These are phyloP conservation scores for Alternaria metachromatica DNA, from an alignment of 2,329 filamentous ascomycete species.

Conservation along the genomic window DNA sequence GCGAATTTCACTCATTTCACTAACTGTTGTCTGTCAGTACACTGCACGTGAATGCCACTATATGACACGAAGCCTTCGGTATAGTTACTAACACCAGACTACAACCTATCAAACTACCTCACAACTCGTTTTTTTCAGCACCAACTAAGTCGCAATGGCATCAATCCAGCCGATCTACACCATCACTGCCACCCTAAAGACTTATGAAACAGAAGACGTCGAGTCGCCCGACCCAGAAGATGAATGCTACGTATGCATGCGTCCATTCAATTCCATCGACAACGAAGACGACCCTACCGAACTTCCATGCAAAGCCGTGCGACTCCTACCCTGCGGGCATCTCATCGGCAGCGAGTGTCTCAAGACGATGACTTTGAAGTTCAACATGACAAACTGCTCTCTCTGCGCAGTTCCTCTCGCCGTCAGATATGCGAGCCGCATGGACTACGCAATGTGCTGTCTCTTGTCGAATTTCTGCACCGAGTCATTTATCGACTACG, in stretches of 20 bases:
- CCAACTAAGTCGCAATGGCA: neutral
- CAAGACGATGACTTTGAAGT: neutral
- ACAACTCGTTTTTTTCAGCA: neutral
- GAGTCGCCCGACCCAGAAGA: neutral
- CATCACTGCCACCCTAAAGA: neutral
- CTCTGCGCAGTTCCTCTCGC: neutral
- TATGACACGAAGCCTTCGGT: neutral
- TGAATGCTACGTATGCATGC: neutral
- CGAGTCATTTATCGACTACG: neutral
- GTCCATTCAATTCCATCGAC: neutral
- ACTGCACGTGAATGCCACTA: neutral
- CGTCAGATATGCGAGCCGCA: neutral
- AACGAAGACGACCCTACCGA: neutral
- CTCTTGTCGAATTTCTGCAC: neutral
- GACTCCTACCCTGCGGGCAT: neutral
- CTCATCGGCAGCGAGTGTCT: neutral
- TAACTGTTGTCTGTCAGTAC: accelerated
- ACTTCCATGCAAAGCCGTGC: neutral
- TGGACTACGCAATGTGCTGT: neutral
- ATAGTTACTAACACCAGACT: neutral
- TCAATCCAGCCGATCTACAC: neutral
- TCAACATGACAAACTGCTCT: neutral
- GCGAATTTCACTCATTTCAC: neutral
- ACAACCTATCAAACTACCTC: neutral
- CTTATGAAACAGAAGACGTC: neutral